These are phyloP conservation scores for Populus hybrid DNA, from an alignment of 441 rosid genomes.

Conservation along the genomic window DNA sequence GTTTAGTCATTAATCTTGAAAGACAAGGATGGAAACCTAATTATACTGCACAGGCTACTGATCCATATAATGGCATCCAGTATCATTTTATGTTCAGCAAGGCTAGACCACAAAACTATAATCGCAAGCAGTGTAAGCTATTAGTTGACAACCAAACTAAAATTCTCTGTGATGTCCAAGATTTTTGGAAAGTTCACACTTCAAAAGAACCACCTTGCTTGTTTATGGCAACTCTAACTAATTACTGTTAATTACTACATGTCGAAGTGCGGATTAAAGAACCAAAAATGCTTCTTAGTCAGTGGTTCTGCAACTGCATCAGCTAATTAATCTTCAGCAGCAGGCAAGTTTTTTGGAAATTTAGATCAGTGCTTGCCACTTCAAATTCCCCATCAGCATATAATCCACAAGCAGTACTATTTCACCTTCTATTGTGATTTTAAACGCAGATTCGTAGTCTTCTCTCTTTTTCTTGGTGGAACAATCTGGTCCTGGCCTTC, in stretches of 20 bases:
- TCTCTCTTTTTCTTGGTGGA: constrained; percentile 5
- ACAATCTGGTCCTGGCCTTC: neutral
- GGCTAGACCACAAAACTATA: neutral
- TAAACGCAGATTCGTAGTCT: neutral
- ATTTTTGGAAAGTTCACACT: too few relatives aligned
- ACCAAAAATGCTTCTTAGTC: neutral
- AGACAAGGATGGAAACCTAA: constrained; percentile 27
- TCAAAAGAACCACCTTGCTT: too few relatives aligned
- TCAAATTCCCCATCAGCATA: neutral
- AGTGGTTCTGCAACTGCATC: neutral
- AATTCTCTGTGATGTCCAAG: neutral
- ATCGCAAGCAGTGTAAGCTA: neutral
- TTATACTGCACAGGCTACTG: neutral
- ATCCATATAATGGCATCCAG: constrained; percentile 1
- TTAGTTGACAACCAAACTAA: neutral
- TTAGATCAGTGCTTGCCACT: neutral
- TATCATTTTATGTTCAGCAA: neutral
- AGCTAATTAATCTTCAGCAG: neutral
- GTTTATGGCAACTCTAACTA: neutral
- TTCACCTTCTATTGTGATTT: neutral
- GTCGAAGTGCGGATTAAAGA: neutral
- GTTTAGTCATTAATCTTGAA: constrained; percentile 6
- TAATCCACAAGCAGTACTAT: neutral
- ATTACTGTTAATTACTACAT: too few relatives aligned
- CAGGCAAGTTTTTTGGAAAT: neutral